phyloP scores from a whole-genome alignment of 805 yeast species.

The Wickerhamiella kazuoi region DNA sequence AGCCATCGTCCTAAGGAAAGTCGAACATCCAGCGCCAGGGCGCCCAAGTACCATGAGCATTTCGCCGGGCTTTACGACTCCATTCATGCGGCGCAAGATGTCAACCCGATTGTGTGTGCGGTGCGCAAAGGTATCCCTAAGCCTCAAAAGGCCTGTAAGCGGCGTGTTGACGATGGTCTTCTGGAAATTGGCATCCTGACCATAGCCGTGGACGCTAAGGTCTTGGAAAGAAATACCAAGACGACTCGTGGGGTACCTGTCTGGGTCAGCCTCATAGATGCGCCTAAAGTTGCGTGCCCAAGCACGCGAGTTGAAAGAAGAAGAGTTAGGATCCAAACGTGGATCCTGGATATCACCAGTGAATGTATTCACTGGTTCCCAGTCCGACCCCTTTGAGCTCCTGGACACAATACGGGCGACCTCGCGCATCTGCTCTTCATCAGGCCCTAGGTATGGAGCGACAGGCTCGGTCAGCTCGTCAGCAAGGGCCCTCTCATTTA shows the following conservation, averaged over 20 bases:
- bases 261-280: conserved; percentile 37
- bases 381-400: background rate
- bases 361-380: conserved; percentile 13
- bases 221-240: conserved; percentile 46
- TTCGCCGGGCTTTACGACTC: conserved; percentile 41
- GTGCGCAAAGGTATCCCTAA: conserved; percentile 6
- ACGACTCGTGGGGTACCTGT: conserved; percentile 37
- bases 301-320: conserved; percentile 35
- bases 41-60: conserved; percentile 51
- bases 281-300: conserved; percentile 49
- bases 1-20: conserved; percentile 45
- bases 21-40: conserved; percentile 70
- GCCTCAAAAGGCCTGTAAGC: conserved; percentile 17
- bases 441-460: conserved; percentile 3
- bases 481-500: no score
- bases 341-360: conserved; percentile 22
- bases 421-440: conserved; percentile 2
- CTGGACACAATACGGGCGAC: conserved; percentile 2
- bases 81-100: conserved; percentile 18
- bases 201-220: conserved; percentile 45
- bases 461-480: no score
- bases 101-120: conserved; percentile 1
- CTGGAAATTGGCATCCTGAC: conserved; percentile 45
- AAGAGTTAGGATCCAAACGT: conserved; percentile 39
- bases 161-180: conserved; percentile 33